Base-by-base conservation (phyloP, 352 stramenopile species). In the Globisporangium carolinianum region DNA sequence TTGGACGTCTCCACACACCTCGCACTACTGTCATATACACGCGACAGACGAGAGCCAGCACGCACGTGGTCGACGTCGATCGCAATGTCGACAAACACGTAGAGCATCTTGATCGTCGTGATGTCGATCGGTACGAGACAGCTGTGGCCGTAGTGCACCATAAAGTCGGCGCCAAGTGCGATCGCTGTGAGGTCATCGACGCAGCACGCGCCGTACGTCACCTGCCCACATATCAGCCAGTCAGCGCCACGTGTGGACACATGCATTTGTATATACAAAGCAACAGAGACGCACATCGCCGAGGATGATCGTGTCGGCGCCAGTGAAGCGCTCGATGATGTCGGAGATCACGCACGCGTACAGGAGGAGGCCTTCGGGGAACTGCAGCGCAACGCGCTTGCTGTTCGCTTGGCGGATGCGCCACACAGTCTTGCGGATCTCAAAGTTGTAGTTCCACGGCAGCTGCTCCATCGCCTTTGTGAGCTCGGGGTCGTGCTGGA, bases 111-210 rank as follows among this genome's bases (percentile, higher is more conserved):
- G 61, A 98, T 96, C 24, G 82, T 86, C 14, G 97, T 99, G 41
- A 96, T 76, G 49, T 97, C 93, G 51, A 99, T 95, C 0, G 97
- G 97, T 24, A 99, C 97, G 15, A 99, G 79, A 70, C 97, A 99
- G 43, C 88, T 98, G 72, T 99, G 97, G 43, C 98, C 98, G 66
- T 99, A 99, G 70, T 99, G 98, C n/a, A 99, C 89, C 71, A 99
- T 89, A 24, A 99, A 94, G 68, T 99, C 91, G 14, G 91, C 96
- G 2, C 94, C 97, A 3, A 99, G 75, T 0, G 94, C 91, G 37
- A 97, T 83, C 9, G 97, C 97, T 15, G 90, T 98, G 53, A 99
- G 81, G 65, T 99, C 98, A 65, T 99, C 98, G 18, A 99, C 94
- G 64, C 98, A 99, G 67, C 98, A 99, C n/a, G 98, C 97, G 35